phyloP scores from a whole-genome alignment of 75 land plant species.

The Pinus albicaulis region DNA sequence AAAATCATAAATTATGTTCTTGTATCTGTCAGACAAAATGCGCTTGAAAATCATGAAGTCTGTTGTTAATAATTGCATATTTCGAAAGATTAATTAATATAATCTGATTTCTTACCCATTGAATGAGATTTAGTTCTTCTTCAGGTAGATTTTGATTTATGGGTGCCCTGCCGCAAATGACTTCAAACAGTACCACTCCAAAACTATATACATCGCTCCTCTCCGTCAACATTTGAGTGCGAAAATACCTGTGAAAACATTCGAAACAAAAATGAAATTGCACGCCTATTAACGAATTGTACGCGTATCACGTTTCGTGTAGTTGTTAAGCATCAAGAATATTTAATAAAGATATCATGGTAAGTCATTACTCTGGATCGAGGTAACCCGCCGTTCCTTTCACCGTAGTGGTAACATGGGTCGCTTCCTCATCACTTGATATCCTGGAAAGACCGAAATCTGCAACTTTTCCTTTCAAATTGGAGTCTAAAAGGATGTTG shows the following conservation, averaged over 20 bases:
- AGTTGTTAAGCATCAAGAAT: no score
- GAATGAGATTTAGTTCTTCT: not conserved
- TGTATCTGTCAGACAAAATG: no score
- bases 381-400: constrained; percentile 28
- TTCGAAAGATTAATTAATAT: no score
- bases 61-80: no score
- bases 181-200: constrained; percentile 11
- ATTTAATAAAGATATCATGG: no score
- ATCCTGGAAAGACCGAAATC: constrained; percentile 26
- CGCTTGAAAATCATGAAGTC: no score
- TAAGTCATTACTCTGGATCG: constrained; percentile 21
- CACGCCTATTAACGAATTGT: no score
- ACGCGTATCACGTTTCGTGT: no score
- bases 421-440: not conserved
- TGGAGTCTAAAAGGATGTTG: not conserved
- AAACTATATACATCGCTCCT: constrained; percentile 18
- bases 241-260: not conserved
- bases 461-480: constrained; percentile 18
- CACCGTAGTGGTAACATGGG: constrained; percentile 7
- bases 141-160: not conserved
- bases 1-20: no score
- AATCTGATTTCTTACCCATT: not conserved
- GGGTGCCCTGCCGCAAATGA: not conserved
- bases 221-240: constrained; percentile 10
- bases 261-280: not conserved